Conservation (phyloP, 805 yeast genomes). For the Wickerhamiella kazuoi region DNA sequence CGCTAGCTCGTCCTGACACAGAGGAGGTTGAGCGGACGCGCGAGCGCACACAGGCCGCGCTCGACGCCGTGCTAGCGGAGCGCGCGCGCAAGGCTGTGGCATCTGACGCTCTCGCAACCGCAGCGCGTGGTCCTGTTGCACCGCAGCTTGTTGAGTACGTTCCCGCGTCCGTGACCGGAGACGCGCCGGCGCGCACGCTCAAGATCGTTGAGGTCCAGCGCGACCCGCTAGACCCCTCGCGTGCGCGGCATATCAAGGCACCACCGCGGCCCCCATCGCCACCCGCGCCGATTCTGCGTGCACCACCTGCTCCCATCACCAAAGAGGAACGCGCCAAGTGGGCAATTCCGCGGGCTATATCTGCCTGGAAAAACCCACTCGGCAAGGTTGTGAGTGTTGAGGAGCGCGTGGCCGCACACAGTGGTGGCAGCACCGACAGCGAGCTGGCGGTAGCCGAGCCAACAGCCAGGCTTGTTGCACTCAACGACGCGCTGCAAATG, state of each 20-base stretch:
- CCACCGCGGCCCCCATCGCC: constrained; percentile 60
- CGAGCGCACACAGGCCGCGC: constrained; percentile 5
- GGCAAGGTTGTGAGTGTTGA: constrained; percentile 75
- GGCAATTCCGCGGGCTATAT: constrained; percentile 79
- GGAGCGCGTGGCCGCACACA: constrained; percentile 44
- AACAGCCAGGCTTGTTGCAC: constrained; percentile 34
- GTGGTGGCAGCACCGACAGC: constrained; percentile 15
- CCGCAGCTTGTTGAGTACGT: constrained; percentile 31
- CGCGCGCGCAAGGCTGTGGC: constrained; percentile 38
- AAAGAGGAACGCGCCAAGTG: constrained; percentile 62
- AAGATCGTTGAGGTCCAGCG: constrained; percentile 47
- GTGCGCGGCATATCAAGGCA: constrained; percentile 52
- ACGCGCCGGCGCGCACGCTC: constrained; percentile 27
- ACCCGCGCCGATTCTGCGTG: constrained; percentile 39
- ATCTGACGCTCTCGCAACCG: constrained; percentile 31
- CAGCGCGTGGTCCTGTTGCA: constrained; percentile 21
- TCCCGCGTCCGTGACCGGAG: constrained; percentile 24
- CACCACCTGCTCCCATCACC: constrained; percentile 36
- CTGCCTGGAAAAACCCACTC: constrained; percentile 90
- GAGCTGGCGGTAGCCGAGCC: constrained; percentile 27
- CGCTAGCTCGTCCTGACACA: not conserved
- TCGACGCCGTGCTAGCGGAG: constrained; percentile 36
- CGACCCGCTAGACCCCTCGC: constrained; percentile 80
- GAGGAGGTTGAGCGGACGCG: not conserved
- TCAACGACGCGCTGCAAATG: constrained; percentile 53